These are phyloP conservation scores for Solanum tarapatanum DNA, from an alignment of 257 asterid genomes.

Conservation along the genomic window DNA sequence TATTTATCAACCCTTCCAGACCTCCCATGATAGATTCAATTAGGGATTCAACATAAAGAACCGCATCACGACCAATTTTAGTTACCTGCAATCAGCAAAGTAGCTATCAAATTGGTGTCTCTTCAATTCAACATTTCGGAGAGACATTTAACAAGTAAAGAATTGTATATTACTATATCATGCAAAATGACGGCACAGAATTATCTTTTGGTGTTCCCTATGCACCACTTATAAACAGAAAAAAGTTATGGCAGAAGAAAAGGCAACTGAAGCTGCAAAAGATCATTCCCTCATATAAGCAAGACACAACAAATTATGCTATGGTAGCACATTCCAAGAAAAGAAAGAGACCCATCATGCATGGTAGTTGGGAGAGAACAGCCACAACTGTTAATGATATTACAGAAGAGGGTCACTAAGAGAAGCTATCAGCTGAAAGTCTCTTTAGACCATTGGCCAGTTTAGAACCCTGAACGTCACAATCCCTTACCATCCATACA, in stretches of 20 bases:
- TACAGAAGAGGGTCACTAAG: not conserved
- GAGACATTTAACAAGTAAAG: not conserved
- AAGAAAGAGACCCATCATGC: not conserved
- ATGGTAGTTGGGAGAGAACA: not conserved
- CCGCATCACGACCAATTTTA: slow-evolving; percentile 93
- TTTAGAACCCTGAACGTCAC: not conserved
- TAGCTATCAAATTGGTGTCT: not conserved
- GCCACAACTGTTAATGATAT: not conserved
- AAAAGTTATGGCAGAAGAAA: not conserved
- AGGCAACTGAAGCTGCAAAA: not conserved
- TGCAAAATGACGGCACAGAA: not conserved
- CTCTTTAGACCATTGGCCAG: not conserved
- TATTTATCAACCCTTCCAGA: slow-evolving; percentile 91
- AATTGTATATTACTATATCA: not conserved
- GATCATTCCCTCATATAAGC: not conserved
- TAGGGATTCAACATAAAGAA: slow-evolving; percentile 91
- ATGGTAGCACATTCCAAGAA: not conserved
- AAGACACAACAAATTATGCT: not conserved
- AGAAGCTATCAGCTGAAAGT: not conserved
- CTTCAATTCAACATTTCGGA: not conserved
- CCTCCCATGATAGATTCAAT: slow-evolving; percentile 99
- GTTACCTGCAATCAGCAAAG: slow-evolving; percentile 49
- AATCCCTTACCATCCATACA: not conserved
- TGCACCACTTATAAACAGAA: not conserved
- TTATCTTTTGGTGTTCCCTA: not conserved